These are phyloP conservation scores for Penicillium daleae DNA, from an alignment of 495 filamentous ascomycete species.

Conservation along the genomic window DNA sequence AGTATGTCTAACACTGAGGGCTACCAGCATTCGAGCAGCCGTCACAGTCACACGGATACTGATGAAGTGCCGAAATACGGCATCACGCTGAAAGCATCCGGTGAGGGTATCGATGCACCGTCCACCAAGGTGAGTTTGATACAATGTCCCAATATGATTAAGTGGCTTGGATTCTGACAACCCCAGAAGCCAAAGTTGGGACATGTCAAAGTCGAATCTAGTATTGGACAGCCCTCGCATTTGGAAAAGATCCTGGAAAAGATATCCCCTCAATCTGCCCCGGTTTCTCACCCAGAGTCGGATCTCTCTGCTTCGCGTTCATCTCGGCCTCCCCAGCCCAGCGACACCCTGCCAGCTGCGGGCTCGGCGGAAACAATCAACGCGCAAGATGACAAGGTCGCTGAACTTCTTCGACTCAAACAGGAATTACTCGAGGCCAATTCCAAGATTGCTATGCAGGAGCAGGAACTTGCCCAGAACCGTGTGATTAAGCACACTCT, in stretches of 20 bases:
- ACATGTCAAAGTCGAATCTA: conserved; percentile 33
- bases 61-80: conserved; percentile 46
- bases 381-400: conserved; percentile 35
- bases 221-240: conserved; percentile 34
- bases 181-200: conserved; percentile 58
- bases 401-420: conserved; percentile 62
- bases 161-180: conserved; percentile 39
- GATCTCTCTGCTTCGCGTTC: conserved; percentile 54
- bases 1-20: not conserved
- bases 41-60: conserved; percentile 36
- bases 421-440: conserved; percentile 79
- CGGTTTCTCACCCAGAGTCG: conserved; percentile 41
- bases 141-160: not conserved
- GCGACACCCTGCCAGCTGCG: conserved; percentile 50
- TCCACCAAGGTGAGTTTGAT: conserved; percentile 43
- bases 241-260: conserved; percentile 46
- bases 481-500: conserved; percentile 76
- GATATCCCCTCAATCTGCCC: conserved; percentile 36
- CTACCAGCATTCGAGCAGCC: conserved; percentile 33
- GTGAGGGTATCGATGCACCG: conserved; percentile 25
- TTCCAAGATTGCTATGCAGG: conserved; percentile 77
- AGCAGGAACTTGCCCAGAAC: conserved; percentile 79
- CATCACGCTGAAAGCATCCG: conserved; percentile 33
- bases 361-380: conserved; percentile 32
- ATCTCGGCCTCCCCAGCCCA: conserved; percentile 60